A percentile compares a stretch with the other conserved stretches of the same genome.
phyloP scores from a whole-genome alignment of 1,139 yeast species.

The Debaryomycetaceae sp. region DNA sequence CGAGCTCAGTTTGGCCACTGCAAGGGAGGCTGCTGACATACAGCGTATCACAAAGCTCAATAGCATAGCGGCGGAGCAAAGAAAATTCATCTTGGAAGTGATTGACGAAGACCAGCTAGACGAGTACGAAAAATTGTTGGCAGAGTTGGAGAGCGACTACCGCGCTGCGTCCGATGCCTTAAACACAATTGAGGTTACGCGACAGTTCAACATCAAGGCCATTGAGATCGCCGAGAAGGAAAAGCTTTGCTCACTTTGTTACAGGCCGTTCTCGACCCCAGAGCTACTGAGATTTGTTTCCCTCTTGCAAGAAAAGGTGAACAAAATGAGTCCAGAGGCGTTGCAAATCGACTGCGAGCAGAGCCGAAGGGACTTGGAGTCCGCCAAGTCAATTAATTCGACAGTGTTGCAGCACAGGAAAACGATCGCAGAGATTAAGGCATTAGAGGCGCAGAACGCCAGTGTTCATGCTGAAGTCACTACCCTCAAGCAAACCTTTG shows the following conservation, averaged over 20 bases:
- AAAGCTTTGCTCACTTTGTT: constrained; percentile 62
- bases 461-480: constrained; percentile 5
- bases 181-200: constrained; percentile 62
- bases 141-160: constrained; percentile 59
- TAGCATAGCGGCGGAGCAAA: constrained; percentile 13
- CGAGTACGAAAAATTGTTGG: constrained; percentile 44
- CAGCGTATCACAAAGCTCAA: too few species aligned
- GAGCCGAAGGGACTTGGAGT: constrained; percentile 27
- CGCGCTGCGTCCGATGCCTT: constrained; percentile 55
- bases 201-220: constrained; percentile 61
- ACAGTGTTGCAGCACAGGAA: constrained; percentile 26
- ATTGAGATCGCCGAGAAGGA: constrained; percentile 52
- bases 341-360: constrained; percentile 31
- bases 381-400: constrained; percentile 22
- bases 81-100: constrained; percentile 19
- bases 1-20: background rate
- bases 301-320: constrained; percentile 34
- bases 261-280: constrained; percentile 46
- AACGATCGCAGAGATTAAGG: constrained; percentile 12
- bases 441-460: constrained; percentile 9
- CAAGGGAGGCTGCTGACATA: constrained; percentile 13
- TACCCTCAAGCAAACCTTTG: constrained; percentile 12
- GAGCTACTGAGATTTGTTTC: constrained; percentile 27
- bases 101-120: constrained; percentile 45
- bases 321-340: constrained; percentile 32